phyloP scores from a whole-genome alignment of 441 rosid genomes.

The Populus hybrid region DNA sequence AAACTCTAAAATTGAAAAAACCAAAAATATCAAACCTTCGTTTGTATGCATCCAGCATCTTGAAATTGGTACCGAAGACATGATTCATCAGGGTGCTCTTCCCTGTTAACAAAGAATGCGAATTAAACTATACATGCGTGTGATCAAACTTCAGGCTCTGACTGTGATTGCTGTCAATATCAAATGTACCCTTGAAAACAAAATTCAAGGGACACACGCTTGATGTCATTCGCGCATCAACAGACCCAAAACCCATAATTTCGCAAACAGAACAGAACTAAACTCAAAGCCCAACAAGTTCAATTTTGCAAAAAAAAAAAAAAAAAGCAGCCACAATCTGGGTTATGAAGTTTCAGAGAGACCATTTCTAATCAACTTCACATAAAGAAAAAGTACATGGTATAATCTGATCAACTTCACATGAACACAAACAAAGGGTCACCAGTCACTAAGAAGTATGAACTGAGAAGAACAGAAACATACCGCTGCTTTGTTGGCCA shows the following conservation, averaged over 20 bases:
- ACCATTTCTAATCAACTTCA: conserved; percentile 24
- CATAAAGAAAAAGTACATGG: neutral
- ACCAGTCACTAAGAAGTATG: neutral
- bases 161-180: neutral
- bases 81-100: no score
- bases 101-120: no score
- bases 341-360: no score
- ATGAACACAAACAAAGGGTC: neutral
- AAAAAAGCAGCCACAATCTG: neutral
- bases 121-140: no score
- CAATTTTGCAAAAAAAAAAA: neutral
- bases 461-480: conserved; percentile 7
- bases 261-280: neutral
- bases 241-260: neutral
- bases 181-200: neutral
- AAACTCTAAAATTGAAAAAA: no score
- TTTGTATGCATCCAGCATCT: no score
- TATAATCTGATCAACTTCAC: neutral
- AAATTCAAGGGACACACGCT: neutral
- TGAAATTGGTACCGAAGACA: no score
- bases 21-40: no score
- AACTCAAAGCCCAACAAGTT: neutral
- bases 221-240: neutral
- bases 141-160: neutral
- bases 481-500: no score